Evolutionary conservation across 2,329 filamentous ascomycete species (phyloP).

Genomic region (Calonectria leucothoes): DNA sequence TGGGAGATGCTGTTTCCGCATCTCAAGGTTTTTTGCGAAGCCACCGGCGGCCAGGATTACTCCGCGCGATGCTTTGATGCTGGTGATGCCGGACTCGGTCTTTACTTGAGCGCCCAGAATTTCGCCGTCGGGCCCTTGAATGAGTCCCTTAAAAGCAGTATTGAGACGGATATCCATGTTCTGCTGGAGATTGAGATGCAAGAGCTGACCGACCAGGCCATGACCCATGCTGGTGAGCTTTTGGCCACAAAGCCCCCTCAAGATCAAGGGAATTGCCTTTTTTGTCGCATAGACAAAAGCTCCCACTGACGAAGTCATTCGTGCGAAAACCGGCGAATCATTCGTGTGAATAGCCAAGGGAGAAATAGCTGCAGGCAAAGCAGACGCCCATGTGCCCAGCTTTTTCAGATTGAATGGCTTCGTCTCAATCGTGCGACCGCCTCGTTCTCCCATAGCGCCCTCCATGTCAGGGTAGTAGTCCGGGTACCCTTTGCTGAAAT

Average conservation of each 20-base stretch:
- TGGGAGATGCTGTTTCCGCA: background rate
- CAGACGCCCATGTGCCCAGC: background rate
- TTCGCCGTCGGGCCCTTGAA: background rate
- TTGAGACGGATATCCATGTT: background rate
- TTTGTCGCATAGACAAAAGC: background rate
- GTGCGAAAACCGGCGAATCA: background rate
- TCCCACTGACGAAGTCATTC: background rate
- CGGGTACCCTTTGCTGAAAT: background rate
- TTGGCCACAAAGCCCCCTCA: background rate
- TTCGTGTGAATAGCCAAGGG: background rate
- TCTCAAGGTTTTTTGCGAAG: background rate
- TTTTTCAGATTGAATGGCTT: background rate
- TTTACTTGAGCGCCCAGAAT: background rate
- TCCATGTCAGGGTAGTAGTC: background rate
- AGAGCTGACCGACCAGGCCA: background rate
- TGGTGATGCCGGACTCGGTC: background rate
- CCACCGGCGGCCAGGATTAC: background rate
- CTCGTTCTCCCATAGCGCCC: background rate
- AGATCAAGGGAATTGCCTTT: background rate
- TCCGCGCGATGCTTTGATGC: background rate
- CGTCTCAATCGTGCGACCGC: background rate
- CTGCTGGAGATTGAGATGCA: background rate
- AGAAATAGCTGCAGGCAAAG: background rate
- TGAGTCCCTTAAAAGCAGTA: background rate
- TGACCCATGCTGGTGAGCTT: background rate